Evolutionary conservation across 2,329 filamentous ascomycete species (phyloP).

Genomic region (Pseudogymnoascus sp.): DNA sequence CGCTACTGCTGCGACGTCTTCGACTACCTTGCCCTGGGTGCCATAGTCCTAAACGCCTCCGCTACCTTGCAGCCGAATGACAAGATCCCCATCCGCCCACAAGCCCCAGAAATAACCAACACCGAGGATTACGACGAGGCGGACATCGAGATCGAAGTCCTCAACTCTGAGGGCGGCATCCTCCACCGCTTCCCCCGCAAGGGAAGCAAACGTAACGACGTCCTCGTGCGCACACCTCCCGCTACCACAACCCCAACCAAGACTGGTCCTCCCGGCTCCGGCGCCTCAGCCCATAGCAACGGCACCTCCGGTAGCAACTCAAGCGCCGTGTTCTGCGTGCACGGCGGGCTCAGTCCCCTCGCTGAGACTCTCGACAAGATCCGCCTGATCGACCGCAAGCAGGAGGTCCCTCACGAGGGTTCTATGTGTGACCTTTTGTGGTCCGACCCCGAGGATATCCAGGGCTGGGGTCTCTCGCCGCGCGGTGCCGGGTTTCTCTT

Average conservation of each 20-base stretch:
- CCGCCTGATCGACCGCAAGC: constrained; percentile 85
- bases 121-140: constrained; percentile 48
- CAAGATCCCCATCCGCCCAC: constrained; percentile 32
- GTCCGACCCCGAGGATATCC: constrained; percentile 97
- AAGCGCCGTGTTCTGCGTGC: constrained; percentile 91
- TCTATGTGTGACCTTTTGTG: constrained; percentile 97
- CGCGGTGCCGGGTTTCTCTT: constrained; percentile 94
- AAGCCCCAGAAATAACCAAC: constrained; percentile 29
- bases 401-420: constrained; percentile 96
- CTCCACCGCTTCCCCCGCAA: constrained; percentile 62
- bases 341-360: constrained; percentile 92
- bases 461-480: constrained; percentile 91
- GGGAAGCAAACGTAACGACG: constrained; percentile 20
- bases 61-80: constrained; percentile 45
- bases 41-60: constrained; percentile 87
- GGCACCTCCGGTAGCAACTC: constrained; percentile 58
- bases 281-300: constrained; percentile 62
- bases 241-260: constrained; percentile 35
- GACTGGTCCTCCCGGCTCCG: constrained; percentile 70
- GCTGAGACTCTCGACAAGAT: constrained; percentile 96
- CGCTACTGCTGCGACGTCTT: constrained; percentile 99
- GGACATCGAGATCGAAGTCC: constrained; percentile 96
- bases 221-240: constrained; percentile 33
- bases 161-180: constrained; percentile 73
- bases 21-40: constrained; percentile 94